Evolutionary conservation across 2,329 filamentous ascomycete genomes (phyloP).

Genomic region (Nigrospora sphaerica): DNA sequence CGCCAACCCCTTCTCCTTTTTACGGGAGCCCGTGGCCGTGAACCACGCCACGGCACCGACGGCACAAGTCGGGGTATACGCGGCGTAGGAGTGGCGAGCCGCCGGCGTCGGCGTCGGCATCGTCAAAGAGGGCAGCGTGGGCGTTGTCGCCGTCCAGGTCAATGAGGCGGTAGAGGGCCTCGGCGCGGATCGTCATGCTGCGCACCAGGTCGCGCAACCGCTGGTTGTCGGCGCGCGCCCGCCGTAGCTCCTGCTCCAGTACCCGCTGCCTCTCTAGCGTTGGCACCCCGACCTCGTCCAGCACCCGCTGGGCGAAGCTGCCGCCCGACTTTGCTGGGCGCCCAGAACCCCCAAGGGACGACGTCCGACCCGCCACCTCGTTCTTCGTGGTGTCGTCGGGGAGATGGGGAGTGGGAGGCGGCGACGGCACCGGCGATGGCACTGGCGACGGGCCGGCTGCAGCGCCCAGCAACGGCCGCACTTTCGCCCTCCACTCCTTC

Average conservation of each 20-base stretch:
- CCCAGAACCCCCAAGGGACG: too few relatives aligned
- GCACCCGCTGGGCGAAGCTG: slow-evolving; percentile 1
- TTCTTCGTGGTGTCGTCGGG: neutral
- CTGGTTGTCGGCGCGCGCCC: neutral
- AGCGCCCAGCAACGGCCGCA: neutral
- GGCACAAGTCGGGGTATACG: too few relatives aligned
- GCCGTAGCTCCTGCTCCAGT: neutral
- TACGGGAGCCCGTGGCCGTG: too few relatives aligned
- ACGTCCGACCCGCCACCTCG: neutral
- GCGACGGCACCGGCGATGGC: neutral
- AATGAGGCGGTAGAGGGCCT: too few relatives aligned
- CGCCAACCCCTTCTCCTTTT: too few relatives aligned
- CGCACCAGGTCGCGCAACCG: neutral
- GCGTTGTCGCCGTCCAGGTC: too few relatives aligned
- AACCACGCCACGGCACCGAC: too few relatives aligned
- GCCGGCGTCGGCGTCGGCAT: too few relatives aligned
- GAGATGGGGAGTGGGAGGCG: neutral
- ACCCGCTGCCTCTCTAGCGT: neutral
- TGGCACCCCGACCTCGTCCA: neutral
- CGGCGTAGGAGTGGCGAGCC: too few relatives aligned
- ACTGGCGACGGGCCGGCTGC: neutral
- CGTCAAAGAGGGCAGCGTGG: too few relatives aligned
- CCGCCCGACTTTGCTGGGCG: neutral
- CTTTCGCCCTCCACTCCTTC: neutral
- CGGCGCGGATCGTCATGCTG: neutral